Evolutionary conservation across 352 stramenopile genomes (phyloP), one percentile per base, ranked within the genome.

Genomic region (Globisporangium radiosum): DNA sequence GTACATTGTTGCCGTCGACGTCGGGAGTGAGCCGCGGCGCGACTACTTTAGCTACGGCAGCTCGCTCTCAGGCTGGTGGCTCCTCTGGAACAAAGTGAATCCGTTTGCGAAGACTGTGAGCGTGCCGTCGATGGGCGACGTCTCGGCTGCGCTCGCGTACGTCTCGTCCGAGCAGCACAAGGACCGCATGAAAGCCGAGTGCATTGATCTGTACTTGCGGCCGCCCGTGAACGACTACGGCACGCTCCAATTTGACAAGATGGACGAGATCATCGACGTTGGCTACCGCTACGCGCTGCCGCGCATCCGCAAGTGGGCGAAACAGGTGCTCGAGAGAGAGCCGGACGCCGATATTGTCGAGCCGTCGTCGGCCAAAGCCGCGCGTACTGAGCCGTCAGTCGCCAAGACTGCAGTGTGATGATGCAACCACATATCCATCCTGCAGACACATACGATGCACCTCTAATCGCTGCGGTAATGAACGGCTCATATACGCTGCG

Each of bases 171-270:
- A 96, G 61, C 87, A 96, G 50, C 85, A 96, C 64, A 92, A 92
- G 62, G 76, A 88, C 39, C 79, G 84, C 7, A 88, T 95, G 52
- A 88, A 85, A 47, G 84, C 89, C 49, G 77, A 94, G 52, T 87
- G 77, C 52, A 86, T 92, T 50, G 88, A 97, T 57, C 56, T 97
- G 44, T 96, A 96, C 65, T 63, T 97, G 17, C 87, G 79, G 7
- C 91, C 91, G 39, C 91, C 91, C 1, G 85, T 97, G 33, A 77
- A 92, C 17, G 76, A 95, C 54, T 94, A 94, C 63, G 89, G 79
- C 17, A 96, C 83, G n/a, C 72, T 97, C 15, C 84, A 97, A 65
- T 97, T 94, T 59, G 90, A 96, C 65, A 97, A 96, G 72, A 92
- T 93, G 65, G 82, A 95, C 37, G 86, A 96, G 62, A 95, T 97